Base-by-base conservation (phyloP, 1,284 basidiomycete genomes). In the Pseudozyma thailandica region DNA sequence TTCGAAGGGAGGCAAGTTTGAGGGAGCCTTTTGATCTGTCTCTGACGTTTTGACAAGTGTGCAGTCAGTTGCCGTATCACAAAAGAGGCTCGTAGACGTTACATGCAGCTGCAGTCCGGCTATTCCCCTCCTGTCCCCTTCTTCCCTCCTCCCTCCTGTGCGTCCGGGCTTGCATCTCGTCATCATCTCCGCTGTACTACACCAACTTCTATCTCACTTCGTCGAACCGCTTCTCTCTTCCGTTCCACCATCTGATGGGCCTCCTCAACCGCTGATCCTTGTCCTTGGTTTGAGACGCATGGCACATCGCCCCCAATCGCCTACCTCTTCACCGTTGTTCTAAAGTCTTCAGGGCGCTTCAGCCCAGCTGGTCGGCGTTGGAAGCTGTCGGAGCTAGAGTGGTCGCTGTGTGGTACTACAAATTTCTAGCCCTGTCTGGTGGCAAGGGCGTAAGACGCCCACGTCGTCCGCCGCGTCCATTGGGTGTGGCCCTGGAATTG, bases 211-310 rank as follows among this genome's bases (percentile, higher is more conserved):
- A 62, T 52, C 45, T 26, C 30, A 21, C 26, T 16, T 42, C 41
- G 50, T 48, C 38, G 28, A 47, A 9, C 39, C 4, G 9, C 20
- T 41, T 6, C 18, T 12, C 15, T 21, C 25, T 38, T 46, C 18
- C 46, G 27, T 33, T 39, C 47, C 28, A 16, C 58, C 48, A 47
- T 54, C 50, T 38, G 59, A 62, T 58, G 65, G 43, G 65, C 65
- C 65, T 69, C 65, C 65, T 62, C 57, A 46, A 54, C 53, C 53
- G 21, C 35, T 53, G 50, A 54, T 30, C 46, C 41, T 25, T 25
- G 37, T 35, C 35, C 15, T 50, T 60, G 46, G 58, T 44, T 50
- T 25, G 63, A 65, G 63, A 65, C 63, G 63, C 37, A 55, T 65
- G 63, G 56, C 56, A 42, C 63, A 55, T 59, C 63, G 39, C n/a